Base-by-base conservation (phyloP, 805 yeast species). In the Kluyveromyces lactis region DNA sequence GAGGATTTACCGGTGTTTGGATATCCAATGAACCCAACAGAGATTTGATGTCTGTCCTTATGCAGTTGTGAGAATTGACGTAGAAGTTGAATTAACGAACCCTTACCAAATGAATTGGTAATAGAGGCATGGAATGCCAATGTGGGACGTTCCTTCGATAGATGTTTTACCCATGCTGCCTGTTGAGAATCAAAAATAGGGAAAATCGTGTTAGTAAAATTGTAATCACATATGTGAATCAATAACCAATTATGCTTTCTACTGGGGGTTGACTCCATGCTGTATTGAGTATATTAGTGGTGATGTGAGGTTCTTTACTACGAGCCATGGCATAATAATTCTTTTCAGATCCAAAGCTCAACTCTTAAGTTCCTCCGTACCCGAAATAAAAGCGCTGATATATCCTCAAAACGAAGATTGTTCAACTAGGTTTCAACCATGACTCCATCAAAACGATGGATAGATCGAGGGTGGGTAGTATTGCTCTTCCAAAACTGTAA, bases 161-260 rank as follows among this genome's bases (percentile, higher is more conserved):
- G 70, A 62, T 83, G 90, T 63, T 90, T 92, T 33, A 92, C 96
- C 98, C 98, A 90, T 31, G 97, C 96, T 62, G 97, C 97, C 97
- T 89, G 62, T 36, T 21, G 26, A 36, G 30, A 44, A 43, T 39
- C 40, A 39, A 36, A 32, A 42, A 36, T 36, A 33, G 30, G 18
- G 39, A 46, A 26, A 29, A 30, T 11, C 26, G 40, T 38, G 29
- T 27, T 24, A 30, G 17, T 17, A 37, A 39, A 43, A 40, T 40
- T 39, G 42, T 39, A 44, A 38, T 43, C 39, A n/a, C 45, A 49
- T 40, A 40, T 34, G 46, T 40, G n/a, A 36, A 31, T 33, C 19
- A 16, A 18, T 35, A 19, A 16, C 36, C 13, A 7, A 3, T 36
- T 39, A 15, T n/a, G n/a, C 21, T 26, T 21, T 18, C 11, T 7